A percentile compares a stretch with the other conserved stretches of the same genome.
Conservation (phyloP, 176 grass and related monocot species). For the Tillandsia leiboldiana region DNA sequence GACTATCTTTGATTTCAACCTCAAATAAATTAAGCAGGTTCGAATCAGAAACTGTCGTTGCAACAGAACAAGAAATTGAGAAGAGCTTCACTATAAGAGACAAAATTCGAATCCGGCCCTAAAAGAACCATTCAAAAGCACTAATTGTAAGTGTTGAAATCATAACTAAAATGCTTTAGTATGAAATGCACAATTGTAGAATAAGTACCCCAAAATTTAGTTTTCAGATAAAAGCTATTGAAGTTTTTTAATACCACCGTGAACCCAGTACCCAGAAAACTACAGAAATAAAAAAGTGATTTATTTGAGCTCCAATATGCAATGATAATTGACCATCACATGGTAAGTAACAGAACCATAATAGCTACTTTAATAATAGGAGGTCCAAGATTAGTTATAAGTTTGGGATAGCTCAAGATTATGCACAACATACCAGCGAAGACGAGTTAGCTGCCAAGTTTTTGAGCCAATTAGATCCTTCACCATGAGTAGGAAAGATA, state of each 20-base stretch:
- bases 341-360: not conserved
- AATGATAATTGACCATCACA: no score
- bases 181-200: not conserved
- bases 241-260: no score
- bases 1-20: constrained; percentile 69
- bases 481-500: constrained; percentile 59
- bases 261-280: no score
- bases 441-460: constrained; percentile 56
- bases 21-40: constrained; percentile 85
- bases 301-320: no score
- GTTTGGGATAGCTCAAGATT: not conserved
- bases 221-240: no score
- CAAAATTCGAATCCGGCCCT: constrained; percentile 68
- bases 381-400: not conserved
- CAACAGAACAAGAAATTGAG: constrained; percentile 48
- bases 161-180: constrained; percentile 4
- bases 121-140: constrained; percentile 22
- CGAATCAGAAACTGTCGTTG: constrained; percentile 44
- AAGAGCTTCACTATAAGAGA: constrained; percentile 81
- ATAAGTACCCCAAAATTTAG: not conserved
- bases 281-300: no score
- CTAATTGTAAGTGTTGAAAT: not conserved
- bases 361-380: not conserved
- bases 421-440: constrained; percentile 44
- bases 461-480: constrained; percentile 48